These are phyloP conservation scores for Ustilago lituana DNA, from an alignment of 1,284 basidiomycete genomes.

Conservation along the genomic window DNA sequence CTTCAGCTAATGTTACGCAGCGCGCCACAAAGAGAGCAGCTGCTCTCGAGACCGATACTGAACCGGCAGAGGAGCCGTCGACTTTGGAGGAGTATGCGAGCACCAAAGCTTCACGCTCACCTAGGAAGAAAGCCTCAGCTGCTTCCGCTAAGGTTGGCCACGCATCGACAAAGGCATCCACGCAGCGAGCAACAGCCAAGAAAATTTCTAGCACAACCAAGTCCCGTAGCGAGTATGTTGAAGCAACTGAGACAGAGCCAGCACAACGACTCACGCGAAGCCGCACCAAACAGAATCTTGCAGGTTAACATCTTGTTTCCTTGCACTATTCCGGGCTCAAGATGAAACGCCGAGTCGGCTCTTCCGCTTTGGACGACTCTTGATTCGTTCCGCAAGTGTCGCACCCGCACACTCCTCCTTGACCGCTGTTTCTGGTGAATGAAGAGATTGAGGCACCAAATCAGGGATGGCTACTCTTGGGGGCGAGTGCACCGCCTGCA, in stretches of 20 bases:
- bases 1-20: not conserved
- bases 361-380: conserved; percentile 39
- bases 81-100: not conserved
- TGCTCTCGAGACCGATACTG: not conserved
- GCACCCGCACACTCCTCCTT: not conserved
- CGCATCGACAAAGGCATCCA: not conserved
- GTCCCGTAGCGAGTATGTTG: conserved; percentile 10
- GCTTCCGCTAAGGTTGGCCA: not conserved
- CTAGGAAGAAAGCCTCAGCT: conserved; percentile 5
- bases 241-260: conserved; percentile 11
- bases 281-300: conserved; percentile 35
- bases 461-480: conserved; percentile 25
- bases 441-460: conserved; percentile 15
- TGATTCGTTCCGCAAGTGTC: conserved; percentile 32
- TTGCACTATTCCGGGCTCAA: too few species aligned
- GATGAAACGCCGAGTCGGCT: conserved; percentile 20
- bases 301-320: conserved; percentile 13
- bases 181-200: conserved; percentile 7
- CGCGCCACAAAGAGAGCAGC: not conserved
- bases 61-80: not conserved
- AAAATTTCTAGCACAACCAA: conserved; percentile 6
- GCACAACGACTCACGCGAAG: conserved; percentile 33
- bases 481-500: conserved; percentile 32
- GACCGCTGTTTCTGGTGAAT: not conserved
- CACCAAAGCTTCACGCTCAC: conserved; percentile 2